A percentile compares a stretch with the other conserved stretches of the same genome.
phyloP scores from a whole-genome alignment of 768 basidiomycete species.

The Tulasnella calospora region DNA sequence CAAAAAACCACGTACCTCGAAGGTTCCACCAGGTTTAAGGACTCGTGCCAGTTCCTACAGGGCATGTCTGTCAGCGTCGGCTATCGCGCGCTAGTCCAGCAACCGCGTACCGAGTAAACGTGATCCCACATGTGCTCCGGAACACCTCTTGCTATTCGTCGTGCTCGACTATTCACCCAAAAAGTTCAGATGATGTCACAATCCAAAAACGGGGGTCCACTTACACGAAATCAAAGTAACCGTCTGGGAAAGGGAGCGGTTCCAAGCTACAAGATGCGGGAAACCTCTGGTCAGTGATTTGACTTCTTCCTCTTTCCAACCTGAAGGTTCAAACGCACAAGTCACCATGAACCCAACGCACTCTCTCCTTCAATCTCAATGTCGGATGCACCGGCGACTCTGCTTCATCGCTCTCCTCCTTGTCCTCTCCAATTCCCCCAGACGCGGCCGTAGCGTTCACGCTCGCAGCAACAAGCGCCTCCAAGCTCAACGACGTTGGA shows the following conservation, averaged over 20 bases:
- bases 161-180: slow-evolving; percentile 49
- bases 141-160: slow-evolving; percentile 66
- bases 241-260: slow-evolving; percentile 60
- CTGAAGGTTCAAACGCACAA: slow-evolving; percentile 46
- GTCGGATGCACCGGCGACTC: background rate
- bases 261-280: slow-evolving; percentile 49
- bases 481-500: background rate
- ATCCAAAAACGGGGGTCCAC: slow-evolving; percentile 32
- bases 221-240: slow-evolving; percentile 75
- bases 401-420: background rate
- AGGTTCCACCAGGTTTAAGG: slow-evolving; percentile 67
- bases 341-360: slow-evolving; percentile 69
- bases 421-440: background rate
- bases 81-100: background rate
- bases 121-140: slow-evolving; percentile 75
- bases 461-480: slow-evolving; percentile 1
- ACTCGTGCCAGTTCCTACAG: slow-evolving; percentile 42
- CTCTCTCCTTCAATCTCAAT: slow-evolving; percentile 46
- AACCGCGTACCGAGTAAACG: slow-evolving; percentile 48
- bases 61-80: slow-evolving; percentile 47
- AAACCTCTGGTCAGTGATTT: slow-evolving; percentile 8
- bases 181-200: slow-evolving; percentile 14
- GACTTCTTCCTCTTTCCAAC: background rate
- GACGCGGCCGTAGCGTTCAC: background rate
- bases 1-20: slow-evolving; percentile 59